Conservation (phyloP, 1,284 basidiomycete genomes). For the Melampsora americana region DNA sequence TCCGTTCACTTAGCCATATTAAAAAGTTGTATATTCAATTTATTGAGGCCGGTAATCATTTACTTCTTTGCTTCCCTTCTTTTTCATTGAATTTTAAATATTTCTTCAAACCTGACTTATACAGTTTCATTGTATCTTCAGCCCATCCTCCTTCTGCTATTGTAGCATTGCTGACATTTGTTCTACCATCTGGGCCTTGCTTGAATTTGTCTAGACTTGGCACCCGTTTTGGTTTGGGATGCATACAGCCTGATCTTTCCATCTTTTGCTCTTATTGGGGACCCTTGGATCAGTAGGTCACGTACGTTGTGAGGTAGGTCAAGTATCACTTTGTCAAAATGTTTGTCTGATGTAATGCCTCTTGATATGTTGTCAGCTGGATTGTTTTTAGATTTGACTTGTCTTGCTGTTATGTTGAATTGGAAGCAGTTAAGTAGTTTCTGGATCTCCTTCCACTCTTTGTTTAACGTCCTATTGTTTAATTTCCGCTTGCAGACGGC, state of each 20-base stretch:
- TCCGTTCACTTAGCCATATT: too few relatives aligned
- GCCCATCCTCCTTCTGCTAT: background rate
- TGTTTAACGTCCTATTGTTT: background rate
- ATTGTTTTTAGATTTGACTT: background rate
- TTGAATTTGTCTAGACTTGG: background rate
- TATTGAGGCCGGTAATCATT: too few relatives aligned
- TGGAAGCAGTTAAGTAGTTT: background rate
- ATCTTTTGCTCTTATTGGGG: background rate
- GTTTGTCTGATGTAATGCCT: background rate
- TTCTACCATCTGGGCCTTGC: background rate
- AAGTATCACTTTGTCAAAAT: background rate
- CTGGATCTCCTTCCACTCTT: constrained; percentile 20
- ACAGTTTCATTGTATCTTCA: background rate
- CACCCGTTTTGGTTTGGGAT: background rate
- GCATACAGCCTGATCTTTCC: background rate
- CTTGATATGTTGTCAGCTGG: background rate
- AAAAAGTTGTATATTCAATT: too few relatives aligned
- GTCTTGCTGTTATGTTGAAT: background rate
- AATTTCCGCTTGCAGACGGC: background rate
- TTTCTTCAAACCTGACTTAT: too few relatives aligned
- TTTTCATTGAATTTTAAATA: too few relatives aligned
- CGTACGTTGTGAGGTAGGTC: background rate
- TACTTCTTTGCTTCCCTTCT: too few relatives aligned
- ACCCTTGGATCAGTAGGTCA: background rate
- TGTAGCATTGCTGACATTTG: background rate